These are phyloP conservation scores for Fusarium miscanthi DNA, from an alignment of 2,329 filamentous ascomycete species.

Conservation along the genomic window DNA sequence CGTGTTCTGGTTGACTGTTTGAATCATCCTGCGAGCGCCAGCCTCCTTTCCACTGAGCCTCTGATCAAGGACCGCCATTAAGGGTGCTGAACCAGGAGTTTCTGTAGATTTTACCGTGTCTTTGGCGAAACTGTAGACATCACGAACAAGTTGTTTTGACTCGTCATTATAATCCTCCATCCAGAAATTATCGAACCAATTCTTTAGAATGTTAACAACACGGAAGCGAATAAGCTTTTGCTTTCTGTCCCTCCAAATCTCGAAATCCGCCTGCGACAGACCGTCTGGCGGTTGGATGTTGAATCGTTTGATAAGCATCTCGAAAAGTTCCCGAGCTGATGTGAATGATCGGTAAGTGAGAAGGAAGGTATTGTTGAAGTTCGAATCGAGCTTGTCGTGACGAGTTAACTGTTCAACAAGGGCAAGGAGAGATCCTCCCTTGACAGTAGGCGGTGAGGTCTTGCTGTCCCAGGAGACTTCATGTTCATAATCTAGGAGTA, in stretches of 20 bases:
- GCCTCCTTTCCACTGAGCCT: conserved; percentile 88
- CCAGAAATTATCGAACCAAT: conserved; percentile 99
- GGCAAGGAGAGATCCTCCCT: conserved; percentile 88
- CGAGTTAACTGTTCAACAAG: conserved; percentile 95
- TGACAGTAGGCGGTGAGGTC: conserved; percentile 77
- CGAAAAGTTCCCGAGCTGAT: conserved; percentile 87
- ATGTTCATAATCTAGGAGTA: conserved; percentile 86
- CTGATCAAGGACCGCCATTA: conserved; percentile 90
- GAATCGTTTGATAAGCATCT: conserved; percentile 91
- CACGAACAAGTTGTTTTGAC: conserved; percentile 84
- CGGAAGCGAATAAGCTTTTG: conserved; percentile 96
- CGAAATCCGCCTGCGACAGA: conserved; percentile 78
- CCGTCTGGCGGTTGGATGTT: conserved; percentile 91
- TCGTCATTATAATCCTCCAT: conserved; percentile 93
- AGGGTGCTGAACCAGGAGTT: conserved; percentile 84
- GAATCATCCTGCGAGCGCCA: conserved; percentile 84
- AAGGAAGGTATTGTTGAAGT: conserved; percentile 97
- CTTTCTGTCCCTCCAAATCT: conserved; percentile 91
- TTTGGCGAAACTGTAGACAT: conserved; percentile 90
- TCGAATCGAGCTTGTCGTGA: conserved; percentile 94
- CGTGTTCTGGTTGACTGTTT: conserved; percentile 84
- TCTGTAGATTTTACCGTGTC: conserved; percentile 94
- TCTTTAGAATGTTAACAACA: conserved; percentile 97
- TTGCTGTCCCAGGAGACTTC: conserved; percentile 94
- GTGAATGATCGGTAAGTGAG: conserved; percentile 98